Evolutionary conservation across 805 yeast genomes (phyloP).

Genomic region (Ascoidea tarda): DNA sequence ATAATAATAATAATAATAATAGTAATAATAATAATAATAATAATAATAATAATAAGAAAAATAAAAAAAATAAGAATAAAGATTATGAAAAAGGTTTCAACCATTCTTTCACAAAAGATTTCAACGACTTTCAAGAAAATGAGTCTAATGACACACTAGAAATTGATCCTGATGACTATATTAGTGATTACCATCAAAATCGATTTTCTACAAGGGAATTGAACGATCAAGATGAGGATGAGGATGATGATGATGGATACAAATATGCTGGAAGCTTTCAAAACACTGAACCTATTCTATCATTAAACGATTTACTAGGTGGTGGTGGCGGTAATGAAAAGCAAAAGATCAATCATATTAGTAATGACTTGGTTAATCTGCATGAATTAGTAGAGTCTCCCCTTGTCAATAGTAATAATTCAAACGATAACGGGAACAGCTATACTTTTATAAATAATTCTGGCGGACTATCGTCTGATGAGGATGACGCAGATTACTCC

Average conservation of each 20-base stretch:
- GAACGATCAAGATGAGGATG: slow-evolving; percentile 8
- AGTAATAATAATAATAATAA: slow-evolving; percentile 9
- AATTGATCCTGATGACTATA: neutral
- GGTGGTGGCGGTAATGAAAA: slow-evolving; percentile 1
- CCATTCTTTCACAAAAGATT: too few species aligned
- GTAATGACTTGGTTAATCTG: neutral
- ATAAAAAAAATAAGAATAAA: neutral
- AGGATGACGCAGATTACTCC: neutral
- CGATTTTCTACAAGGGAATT: neutral
- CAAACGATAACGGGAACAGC: neutral
- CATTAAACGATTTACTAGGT: neutral
- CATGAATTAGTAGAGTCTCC: too few species aligned
- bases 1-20: slow-evolving; percentile 13
- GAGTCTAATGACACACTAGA: neutral
- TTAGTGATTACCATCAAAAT: slow-evolving; percentile 6
- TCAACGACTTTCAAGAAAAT: too few species aligned
- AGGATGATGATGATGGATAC: slow-evolving; percentile 7
- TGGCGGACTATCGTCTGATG: neutral
- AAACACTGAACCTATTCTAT: neutral
- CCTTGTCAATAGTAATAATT: too few species aligned
- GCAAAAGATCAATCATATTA: neutral
- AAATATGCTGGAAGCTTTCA: slow-evolving; percentile 1
- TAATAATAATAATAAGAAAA: slow-evolving; percentile 4
- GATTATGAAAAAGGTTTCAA: neutral
- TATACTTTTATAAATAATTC: neutral